Percentiles rank a stretch among this genome's conserved stretches.
phyloP scores from a whole-genome alignment of 2,329 filamentous ascomycete genomes.

The Cytospora schulzeri region DNA sequence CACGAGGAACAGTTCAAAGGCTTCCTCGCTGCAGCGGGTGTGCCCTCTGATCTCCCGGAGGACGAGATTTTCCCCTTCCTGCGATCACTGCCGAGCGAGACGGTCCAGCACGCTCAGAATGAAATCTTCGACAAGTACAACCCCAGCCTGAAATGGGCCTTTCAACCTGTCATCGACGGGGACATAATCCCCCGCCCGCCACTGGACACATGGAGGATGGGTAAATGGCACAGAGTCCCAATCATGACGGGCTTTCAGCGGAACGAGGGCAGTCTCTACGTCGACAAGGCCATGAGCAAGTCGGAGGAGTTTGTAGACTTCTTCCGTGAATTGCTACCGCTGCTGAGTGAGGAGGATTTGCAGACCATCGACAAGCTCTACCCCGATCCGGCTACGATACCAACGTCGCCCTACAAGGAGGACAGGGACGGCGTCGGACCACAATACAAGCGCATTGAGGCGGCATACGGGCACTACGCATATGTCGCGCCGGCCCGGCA shows the following conservation, averaged over 20 bases:
- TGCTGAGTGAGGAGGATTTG: conserved; percentile 40
- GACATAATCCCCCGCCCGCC: conserved; percentile 35
- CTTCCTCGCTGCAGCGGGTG: conserved; percentile 48
- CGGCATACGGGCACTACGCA: conserved; percentile 57
- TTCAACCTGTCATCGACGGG: conserved; percentile 55
- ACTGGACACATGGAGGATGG: conserved; percentile 32
- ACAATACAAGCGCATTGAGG: conserved; percentile 57
- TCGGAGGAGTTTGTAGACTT: conserved; percentile 41
- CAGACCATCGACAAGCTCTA: conserved; percentile 42
- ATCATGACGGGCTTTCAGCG: conserved; percentile 47
- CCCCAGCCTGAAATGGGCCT: conserved; percentile 46
- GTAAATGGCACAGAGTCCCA: conserved; percentile 38
- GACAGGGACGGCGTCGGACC: conserved; percentile 44
- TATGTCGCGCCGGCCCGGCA: conserved; percentile 56
- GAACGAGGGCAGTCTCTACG: conserved; percentile 48
- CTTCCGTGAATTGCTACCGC: conserved; percentile 43
- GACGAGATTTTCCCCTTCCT: conserved; percentile 49
- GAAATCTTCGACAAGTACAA: conserved; percentile 40
- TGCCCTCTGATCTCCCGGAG: conserved; percentile 47
- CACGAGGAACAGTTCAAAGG: conserved; percentile 54
- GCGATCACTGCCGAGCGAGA: conserved; percentile 37
- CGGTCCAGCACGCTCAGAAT: conserved; percentile 38
- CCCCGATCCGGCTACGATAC: conserved; percentile 39
- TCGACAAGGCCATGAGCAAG: conserved; percentile 39
- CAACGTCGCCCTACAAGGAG: conserved; percentile 43